A percentile compares a stretch with the other conserved stretches of the same genome.
Evolutionary conservation across 148 eudicot genomes (phyloP).

Genomic region (Silene uniflora): DNA sequence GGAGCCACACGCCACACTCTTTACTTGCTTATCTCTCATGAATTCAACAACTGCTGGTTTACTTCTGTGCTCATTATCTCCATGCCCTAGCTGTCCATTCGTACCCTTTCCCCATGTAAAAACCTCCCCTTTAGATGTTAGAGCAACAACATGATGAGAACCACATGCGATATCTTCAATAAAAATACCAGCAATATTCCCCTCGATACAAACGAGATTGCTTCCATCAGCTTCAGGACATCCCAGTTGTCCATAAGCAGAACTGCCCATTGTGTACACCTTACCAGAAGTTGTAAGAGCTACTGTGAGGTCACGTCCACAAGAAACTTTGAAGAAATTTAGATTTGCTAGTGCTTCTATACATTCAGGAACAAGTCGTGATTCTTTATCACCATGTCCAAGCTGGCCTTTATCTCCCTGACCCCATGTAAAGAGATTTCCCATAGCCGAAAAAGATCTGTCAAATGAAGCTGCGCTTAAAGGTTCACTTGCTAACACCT

Average conservation of each 20-base stretch:
- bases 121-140: constrained; percentile 72
- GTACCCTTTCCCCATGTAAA: constrained; percentile 95
- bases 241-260: constrained; percentile 58
- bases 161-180: constrained; percentile 86
- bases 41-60: constrained; percentile 57
- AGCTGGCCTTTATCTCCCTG: constrained; percentile 81
- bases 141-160: constrained; percentile 73
- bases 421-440: constrained; percentile 90
- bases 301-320: constrained; percentile 64
- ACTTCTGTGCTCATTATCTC: constrained; percentile 55
- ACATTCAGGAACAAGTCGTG: constrained; percentile 53
- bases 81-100: constrained; percentile 87
- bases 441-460: constrained; percentile 30
- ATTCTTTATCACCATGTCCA: constrained; percentile 71
- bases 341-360: constrained; percentile 39
- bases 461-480: constrained; percentile 27
- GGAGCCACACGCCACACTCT: constrained; percentile 72
- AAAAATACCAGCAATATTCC: constrained; percentile 40
- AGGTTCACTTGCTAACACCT: constrained; percentile 30
- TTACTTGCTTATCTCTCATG: constrained; percentile 75
- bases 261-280: constrained; percentile 72
- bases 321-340: constrained; percentile 58
- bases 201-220: constrained; percentile 47
- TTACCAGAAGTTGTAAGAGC: constrained; percentile 59
- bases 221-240: constrained; percentile 48